Conservation (phyloP, 1,284 basidiomycete species). For the Hemileia vastatrix region DNA sequence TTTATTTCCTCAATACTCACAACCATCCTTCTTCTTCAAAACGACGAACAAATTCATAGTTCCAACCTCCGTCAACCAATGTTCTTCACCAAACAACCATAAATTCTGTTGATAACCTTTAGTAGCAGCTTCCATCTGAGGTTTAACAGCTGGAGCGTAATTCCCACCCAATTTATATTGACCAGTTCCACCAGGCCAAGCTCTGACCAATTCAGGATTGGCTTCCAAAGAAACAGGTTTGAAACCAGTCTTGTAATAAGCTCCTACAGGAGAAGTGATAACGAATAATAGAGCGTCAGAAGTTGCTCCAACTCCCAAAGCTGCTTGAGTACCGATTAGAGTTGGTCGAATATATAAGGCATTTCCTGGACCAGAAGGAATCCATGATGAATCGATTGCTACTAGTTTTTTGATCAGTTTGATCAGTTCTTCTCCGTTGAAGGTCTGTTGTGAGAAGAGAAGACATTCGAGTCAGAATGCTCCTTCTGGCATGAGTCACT, state of each 20-base stretch:
- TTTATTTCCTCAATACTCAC: too few species aligned
- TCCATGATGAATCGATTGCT: slow-evolving; percentile 78
- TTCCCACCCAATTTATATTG: slow-evolving; percentile 76
- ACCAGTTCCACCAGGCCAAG: slow-evolving; percentile 83
- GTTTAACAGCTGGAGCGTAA: slow-evolving; percentile 76
- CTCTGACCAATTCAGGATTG: slow-evolving; percentile 80
- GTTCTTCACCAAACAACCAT: slow-evolving; percentile 82
- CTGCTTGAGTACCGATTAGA: slow-evolving; percentile 79
- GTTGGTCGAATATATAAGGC: slow-evolving; percentile 81
- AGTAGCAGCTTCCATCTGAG: slow-evolving; percentile 72
- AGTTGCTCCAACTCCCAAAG: slow-evolving; percentile 78
- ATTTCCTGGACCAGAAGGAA: slow-evolving; percentile 78
- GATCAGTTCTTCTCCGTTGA: slow-evolving; percentile 67
- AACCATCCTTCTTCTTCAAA: slow-evolving; percentile 63
- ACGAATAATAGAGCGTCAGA: slow-evolving; percentile 89
- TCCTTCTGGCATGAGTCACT: too few species aligned
- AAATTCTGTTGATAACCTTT: slow-evolving; percentile 88
- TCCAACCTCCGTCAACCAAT: slow-evolving; percentile 60
- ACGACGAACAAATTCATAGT: slow-evolving; percentile 92
- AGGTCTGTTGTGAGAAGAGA: slow-evolving; percentile 49
- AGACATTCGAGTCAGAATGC: too few species aligned
- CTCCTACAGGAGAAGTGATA: slow-evolving; percentile 76
- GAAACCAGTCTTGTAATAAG: slow-evolving; percentile 90
- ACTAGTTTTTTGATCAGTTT: slow-evolving; percentile 84
- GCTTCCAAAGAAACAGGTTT: slow-evolving; percentile 89